Evolutionary conservation across 2,329 filamentous ascomycete species (phyloP), one percentile per base, ranked within the genome.

Genomic region (Aureobasidium pullulans): DNA sequence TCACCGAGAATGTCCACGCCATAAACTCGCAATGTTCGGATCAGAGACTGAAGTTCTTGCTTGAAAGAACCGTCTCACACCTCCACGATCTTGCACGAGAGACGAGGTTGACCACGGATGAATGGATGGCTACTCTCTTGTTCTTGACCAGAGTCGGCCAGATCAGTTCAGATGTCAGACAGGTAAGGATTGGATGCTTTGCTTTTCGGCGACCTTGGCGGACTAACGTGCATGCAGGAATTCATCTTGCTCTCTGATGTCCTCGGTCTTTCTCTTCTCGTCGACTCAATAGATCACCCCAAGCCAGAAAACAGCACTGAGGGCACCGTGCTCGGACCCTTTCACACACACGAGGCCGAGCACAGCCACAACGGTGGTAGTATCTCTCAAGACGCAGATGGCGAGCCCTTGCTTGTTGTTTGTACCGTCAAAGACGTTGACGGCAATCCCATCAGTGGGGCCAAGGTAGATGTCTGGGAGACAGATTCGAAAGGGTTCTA

Each of bases 81-180:
- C 76, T 93, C 1, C 89, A 94, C 73, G 88, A 91, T 74, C 92
- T 91, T 70, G 87, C 88, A 6, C 81, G 88, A 59, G 89, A 93
- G 72, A 92, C 88, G 1, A 78, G 88, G 36, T 78, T 93, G 31
- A 88, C 84, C 69, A 87, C 85, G 4, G 77, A 84, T 2, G 89
- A 94, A 76, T 93, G 89, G 89, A 88, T 88, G 84, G 76, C 81
- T 0, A 86, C 84, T 1, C 77, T 93, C 58, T 74, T 81, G 43
- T 93, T 92, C 74, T 75, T 93, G 32, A 88, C 87, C 0, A 76
- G 78, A 44, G 85, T 87, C 8, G 89, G 89, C 4, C 81, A 93
- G 71, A 91, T 86, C 61, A 87, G 84, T 69, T 85, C 77, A 59
- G 84, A 89, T 67, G 86, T 89, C 3, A 19, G 43, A 46, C 43